These are phyloP conservation scores for Backusella psychrophila DNA, from an alignment of 192 early-diverging fungal genomes.

Conservation along the genomic window DNA sequence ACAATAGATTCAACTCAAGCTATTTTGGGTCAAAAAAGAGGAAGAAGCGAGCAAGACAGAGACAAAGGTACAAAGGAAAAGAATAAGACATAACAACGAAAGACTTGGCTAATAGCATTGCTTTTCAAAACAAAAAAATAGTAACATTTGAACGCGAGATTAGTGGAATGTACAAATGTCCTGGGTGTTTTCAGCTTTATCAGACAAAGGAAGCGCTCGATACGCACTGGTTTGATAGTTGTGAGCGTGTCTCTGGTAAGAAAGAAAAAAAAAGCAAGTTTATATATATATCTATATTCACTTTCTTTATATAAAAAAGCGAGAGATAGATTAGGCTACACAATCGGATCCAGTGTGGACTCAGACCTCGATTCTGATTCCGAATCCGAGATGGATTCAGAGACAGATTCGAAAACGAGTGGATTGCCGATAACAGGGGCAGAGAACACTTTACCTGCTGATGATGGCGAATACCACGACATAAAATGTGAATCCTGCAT, in stretches of 20 bases:
- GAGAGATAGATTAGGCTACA: neutral
- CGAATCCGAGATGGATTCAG: neutral
- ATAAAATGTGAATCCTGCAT: neutral
- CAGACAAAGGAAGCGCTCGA: neutral
- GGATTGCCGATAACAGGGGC: neutral
- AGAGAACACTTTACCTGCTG: neutral
- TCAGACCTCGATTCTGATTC: neutral
- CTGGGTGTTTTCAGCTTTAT: neutral
- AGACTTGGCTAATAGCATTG: neutral
- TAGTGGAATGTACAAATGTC: neutral
- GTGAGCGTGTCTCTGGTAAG: neutral
- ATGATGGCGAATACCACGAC: neutral
- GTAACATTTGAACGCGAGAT: neutral
- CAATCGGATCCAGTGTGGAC: constrained; percentile 3
- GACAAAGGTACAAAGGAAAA: neutral
- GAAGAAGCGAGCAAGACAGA: neutral
- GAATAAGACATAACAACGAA: neutral
- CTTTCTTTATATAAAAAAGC: neutral
- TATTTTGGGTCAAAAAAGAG: neutral
- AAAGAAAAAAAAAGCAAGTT: neutral
- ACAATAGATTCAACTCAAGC: neutral
- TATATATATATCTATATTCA: neutral
- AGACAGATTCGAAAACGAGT: neutral
- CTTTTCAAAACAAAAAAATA: neutral
- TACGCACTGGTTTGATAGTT: neutral